Conservation (phyloP, 108 stramenopile species). For the Mediolabrus comicus region DNA sequence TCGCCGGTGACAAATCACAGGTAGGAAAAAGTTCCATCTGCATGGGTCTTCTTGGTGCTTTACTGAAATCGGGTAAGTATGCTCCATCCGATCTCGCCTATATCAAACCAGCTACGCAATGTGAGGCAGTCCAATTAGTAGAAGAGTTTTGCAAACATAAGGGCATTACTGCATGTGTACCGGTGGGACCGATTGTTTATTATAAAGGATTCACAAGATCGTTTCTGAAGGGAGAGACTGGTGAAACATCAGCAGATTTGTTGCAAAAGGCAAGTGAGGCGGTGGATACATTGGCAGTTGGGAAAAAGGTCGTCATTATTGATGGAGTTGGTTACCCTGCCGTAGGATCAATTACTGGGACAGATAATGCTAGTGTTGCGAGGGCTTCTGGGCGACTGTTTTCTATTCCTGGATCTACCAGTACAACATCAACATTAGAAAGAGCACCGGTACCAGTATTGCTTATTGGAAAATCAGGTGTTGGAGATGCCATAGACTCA, state of each 20-base stretch:
- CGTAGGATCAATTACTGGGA: constrained; percentile 94
- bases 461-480: constrained; percentile 81
- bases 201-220: constrained; percentile 96
- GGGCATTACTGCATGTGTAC: constrained; percentile 73
- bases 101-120: constrained; percentile 98
- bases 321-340: constrained; percentile 98
- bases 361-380: constrained; percentile 91
- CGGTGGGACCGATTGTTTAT: constrained; percentile 94
- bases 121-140: constrained; percentile 89
- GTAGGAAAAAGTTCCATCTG: constrained; percentile 95
- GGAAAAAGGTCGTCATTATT: constrained; percentile 82
- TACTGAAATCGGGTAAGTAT: constrained; percentile 52
- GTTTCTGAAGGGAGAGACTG: constrained; percentile 86
- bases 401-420: not conserved
- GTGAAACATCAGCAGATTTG: constrained; percentile 61
- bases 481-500: constrained; percentile 95
- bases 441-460: constrained; percentile 59
- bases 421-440: not conserved
- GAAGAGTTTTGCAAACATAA: constrained; percentile 77
- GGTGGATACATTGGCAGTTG: constrained; percentile 73
- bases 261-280: constrained; percentile 68
- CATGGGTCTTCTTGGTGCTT: constrained; percentile 53
- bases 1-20: constrained; percentile 85
- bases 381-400: constrained; percentile 58
- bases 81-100: constrained; percentile 78